phyloP scores from a whole-genome alignment of 2,329 filamentous ascomycete species.

The Dactylonectria macrodidyma region DNA sequence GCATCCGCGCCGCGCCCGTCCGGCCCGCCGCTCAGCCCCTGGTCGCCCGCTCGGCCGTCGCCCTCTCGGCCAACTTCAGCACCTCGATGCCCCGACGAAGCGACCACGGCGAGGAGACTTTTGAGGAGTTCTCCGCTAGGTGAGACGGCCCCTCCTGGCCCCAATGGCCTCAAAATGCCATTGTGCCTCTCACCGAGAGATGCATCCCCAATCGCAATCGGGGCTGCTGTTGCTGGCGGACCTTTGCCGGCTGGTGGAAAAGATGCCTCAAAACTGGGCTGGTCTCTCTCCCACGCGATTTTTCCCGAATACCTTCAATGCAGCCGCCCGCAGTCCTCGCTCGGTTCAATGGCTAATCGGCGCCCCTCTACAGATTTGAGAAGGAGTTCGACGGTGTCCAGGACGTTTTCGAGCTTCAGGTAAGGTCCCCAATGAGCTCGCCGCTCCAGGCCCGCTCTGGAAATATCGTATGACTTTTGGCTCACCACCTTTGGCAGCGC shows the following conservation, averaged over 20 bases:
- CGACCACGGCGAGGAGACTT: slow-evolving; percentile 93
- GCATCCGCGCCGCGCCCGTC: slow-evolving; percentile 75
- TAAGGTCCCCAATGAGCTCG: slow-evolving; percentile 60
- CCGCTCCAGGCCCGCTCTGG: slow-evolving; percentile 40
- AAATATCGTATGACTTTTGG: slow-evolving; percentile 51
- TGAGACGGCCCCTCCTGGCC: slow-evolving; percentile 64
- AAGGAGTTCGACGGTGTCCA: slow-evolving; percentile 98
- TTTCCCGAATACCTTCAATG: slow-evolving; percentile 47
- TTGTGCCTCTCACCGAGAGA: slow-evolving; percentile 2
- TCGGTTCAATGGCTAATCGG: slow-evolving; percentile 49
- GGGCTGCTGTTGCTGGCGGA: slow-evolving; percentile 1
- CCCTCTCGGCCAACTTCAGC: slow-evolving; percentile 68
- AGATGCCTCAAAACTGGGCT: slow-evolving; percentile 47
- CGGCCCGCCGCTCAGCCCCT: slow-evolving; percentile 70
- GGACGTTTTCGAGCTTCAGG: slow-evolving; percentile 99
- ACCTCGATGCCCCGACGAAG: slow-evolving; percentile 70
- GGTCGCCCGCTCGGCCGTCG: slow-evolving; percentile 68
- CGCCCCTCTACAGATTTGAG: slow-evolving; percentile 81
- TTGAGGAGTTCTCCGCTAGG: slow-evolving; percentile 98
- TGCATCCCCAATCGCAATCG: slow-evolving; percentile 18
- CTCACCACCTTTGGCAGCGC: slow-evolving; percentile 66
- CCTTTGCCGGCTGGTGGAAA: slow-evolving; percentile 34
- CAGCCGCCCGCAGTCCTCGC: slow-evolving; percentile 35
- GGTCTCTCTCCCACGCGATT: slow-evolving; percentile 45
- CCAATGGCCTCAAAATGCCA: slow-evolving; percentile 35